Evolutionary conservation across 2,329 filamentous ascomycete species (phyloP).

Genomic region (Phaeosphaeriaceae sp.): DNA sequence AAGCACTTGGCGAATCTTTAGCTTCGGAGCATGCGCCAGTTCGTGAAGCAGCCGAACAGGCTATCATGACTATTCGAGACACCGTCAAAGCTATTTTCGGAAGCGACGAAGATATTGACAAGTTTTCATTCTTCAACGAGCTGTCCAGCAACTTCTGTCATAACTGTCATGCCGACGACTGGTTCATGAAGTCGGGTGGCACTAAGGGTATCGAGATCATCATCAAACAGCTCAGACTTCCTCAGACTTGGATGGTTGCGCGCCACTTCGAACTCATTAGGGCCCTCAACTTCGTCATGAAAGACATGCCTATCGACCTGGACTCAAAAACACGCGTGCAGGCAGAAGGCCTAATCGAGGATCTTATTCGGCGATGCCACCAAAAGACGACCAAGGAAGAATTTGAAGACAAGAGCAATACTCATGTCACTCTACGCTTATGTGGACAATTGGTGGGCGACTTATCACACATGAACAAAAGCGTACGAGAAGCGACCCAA

Average conservation of each 20-base stretch:
- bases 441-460: slow-evolving; percentile 88
- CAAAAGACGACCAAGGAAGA: slow-evolving; percentile 83
- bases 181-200: slow-evolving; percentile 96
- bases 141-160: slow-evolving; percentile 87
- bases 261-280: slow-evolving; percentile 88
- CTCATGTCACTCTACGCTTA: slow-evolving; percentile 73
- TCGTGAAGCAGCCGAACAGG: slow-evolving; percentile 80
- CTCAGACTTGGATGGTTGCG: slow-evolving; percentile 80
- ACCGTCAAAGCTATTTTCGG: slow-evolving; percentile 82
- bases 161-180: slow-evolving; percentile 95
- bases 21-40: slow-evolving; percentile 83
- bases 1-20: slow-evolving; percentile 88
- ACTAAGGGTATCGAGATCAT: slow-evolving; percentile 89
- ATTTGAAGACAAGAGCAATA: slow-evolving; percentile 68
- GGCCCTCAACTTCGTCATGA: slow-evolving; percentile 95
- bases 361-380: slow-evolving; percentile 79
- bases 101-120: slow-evolving; percentile 71
- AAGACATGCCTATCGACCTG: slow-evolving; percentile 94
- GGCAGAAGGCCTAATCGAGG: slow-evolving; percentile 82
- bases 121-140: slow-evolving; percentile 83
- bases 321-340: slow-evolving; percentile 86
- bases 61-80: slow-evolving; percentile 79
- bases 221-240: slow-evolving; percentile 82
- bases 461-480: slow-evolving; percentile 92
- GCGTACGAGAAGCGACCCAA: slow-evolving; percentile 88